Conservation (phyloP, 192 early-diverging fungal species). For the Coemansia sp. region DNA sequence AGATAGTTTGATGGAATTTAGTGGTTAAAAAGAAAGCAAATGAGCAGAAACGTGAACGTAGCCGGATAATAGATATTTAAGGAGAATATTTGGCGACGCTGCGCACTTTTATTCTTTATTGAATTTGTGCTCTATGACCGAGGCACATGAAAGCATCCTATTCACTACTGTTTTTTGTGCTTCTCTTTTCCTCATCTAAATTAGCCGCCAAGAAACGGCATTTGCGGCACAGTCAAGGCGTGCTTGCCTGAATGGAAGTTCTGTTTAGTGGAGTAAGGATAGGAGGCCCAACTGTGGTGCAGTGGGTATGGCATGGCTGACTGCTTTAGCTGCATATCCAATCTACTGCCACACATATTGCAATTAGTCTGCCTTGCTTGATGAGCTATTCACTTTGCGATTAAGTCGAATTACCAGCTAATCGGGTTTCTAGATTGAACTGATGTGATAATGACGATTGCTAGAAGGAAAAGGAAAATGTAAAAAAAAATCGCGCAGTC, state of each 20-base stretch:
- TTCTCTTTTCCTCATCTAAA: background rate
- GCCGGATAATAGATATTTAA: background rate
- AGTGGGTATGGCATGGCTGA: background rate
- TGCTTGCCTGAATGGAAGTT: conserved; percentile 5
- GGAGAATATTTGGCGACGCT: background rate
- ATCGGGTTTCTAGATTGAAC: background rate
- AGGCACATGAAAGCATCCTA: background rate
- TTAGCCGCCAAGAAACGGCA: background rate
- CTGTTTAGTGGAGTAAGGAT: background rate
- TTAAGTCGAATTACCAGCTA: background rate
- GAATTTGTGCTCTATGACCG: background rate
- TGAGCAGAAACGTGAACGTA: background rate
- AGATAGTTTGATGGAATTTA: background rate
- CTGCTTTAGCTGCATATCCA: conserved; percentile 4
- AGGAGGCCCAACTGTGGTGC: background rate
- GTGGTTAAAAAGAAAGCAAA: background rate
- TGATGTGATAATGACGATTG: background rate
- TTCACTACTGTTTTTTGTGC: background rate
- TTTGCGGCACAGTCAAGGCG: background rate
- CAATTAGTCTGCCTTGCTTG: background rate
- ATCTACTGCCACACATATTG: conserved; percentile 1
- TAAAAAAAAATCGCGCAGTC: background rate
- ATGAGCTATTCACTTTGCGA: background rate
- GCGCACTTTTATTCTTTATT: background rate
- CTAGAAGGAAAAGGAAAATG: background rate